These are phyloP conservation scores for Furcasterigmium furcatum DNA, from an alignment of 2,329 filamentous ascomycete species.

Conservation along the genomic window DNA sequence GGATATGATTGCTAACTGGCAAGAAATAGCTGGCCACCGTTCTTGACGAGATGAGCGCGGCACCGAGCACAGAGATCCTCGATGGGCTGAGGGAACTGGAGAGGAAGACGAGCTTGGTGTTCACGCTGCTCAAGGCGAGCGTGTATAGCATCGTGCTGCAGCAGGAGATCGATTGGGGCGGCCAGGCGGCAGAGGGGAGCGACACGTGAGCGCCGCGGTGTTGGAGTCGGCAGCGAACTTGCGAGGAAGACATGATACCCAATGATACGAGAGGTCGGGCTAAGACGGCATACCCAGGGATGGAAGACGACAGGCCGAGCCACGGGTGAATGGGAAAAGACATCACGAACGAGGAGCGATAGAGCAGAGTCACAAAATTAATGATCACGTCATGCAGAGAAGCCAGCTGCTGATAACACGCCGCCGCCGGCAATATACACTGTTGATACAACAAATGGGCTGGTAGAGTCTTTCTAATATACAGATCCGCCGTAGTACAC, in stretches of 20 bases:
- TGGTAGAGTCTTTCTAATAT: conserved; percentile 36
- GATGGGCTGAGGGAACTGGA: conserved; percentile 86
- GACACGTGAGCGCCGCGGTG: conserved; percentile 16
- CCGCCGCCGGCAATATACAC: conserved; percentile 1
- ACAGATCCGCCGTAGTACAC: conserved; percentile 90
- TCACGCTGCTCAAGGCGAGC: conserved; percentile 94
- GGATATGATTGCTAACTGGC: no score
- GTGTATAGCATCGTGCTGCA: conserved; percentile 98
- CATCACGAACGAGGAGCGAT: no score
- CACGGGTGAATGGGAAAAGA: no score
- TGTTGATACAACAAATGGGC: conserved; percentile 4
- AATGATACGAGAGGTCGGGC: no score
- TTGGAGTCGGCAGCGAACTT: no score
- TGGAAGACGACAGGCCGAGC: neutral
- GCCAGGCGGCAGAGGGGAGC: conserved; percentile 33
- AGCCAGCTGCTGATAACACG: no score
- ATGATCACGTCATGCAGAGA: no score
- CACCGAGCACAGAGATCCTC: conserved; percentile 76
- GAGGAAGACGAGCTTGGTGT: conserved; percentile 90
- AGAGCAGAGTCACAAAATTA: no score
- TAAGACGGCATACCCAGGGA: no score
- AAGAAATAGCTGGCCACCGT: conserved; percentile 58
- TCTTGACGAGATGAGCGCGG: conserved; percentile 62
- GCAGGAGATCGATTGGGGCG: conserved; percentile 84
- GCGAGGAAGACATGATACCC: conserved; percentile 9